Base-by-base conservation (phyloP, 306 rosid species). In the Rosa lucieae region DNA sequence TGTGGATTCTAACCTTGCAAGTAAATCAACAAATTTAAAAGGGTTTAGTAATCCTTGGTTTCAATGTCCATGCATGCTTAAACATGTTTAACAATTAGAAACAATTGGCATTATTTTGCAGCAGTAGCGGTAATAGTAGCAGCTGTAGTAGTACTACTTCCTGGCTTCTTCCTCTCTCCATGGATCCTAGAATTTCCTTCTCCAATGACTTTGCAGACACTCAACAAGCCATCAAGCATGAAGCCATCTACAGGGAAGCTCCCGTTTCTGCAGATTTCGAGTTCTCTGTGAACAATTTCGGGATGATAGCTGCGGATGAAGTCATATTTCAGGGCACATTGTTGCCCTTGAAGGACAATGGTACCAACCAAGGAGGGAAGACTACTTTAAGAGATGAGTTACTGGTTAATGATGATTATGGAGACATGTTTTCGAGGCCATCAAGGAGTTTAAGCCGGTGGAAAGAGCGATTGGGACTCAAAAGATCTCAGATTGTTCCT, bases 131-230 rank as follows among this genome's bases (percentile, higher is more conserved):
- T 74, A 74, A 40, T 14, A 42, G 37, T 35, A 39, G 47, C 39
- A 37, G 11, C 5, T 15, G 67, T 58, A 44, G 55, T 58, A 14
- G 26, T 23, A 42, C 43, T 13, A 8, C 52, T 23, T 42, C 70
- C 62, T 43, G 17, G 73, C 37, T 63, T 42, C 1, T 74, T 53
- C 63, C 65, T 42, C 70, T 44, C 66, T 70, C 86, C 51, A 91
- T 91, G 94, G 96, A 93, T 78, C 99, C 99, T n/a, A 93, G 99
- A 77, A 90, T 95, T 73, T 95, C 99, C 78, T 95, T 95, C 90
- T 95, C 99, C 79, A 87, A 82, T 87, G 99, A 95, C 75, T 95
- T 95, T 84, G 93, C 85, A 20, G 96, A 93, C 73, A 74, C 89
- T 43, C 89, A 91, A 44, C 92, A 81, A 32, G 79, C 89, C 75